These are phyloP conservation scores for Yueomyces sp. DNA, from an alignment of 1,139 yeast genomes.

Conservation along the genomic window DNA sequence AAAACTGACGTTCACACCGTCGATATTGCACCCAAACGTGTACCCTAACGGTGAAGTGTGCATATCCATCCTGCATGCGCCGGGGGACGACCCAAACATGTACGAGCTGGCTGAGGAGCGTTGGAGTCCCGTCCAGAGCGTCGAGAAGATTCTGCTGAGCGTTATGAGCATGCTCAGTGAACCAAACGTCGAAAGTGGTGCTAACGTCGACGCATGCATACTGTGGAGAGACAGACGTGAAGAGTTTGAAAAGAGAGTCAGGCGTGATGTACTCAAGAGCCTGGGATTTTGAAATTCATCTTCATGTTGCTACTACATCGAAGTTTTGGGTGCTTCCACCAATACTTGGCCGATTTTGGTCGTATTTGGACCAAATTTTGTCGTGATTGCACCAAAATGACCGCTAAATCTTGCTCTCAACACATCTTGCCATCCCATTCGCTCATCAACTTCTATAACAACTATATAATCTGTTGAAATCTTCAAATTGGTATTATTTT, in stretches of 20 bases:
- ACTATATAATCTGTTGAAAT: no score
- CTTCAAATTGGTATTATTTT: no score
- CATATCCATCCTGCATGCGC: conserved; percentile 85
- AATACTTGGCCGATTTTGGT: no score
- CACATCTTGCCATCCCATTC: no score
- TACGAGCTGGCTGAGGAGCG: conserved; percentile 92
- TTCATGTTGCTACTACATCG: neutral
- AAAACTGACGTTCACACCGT: conserved; percentile 65
- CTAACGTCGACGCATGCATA: conserved; percentile 92
- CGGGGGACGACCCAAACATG: conserved; percentile 95
- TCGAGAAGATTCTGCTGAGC: conserved; percentile 82
- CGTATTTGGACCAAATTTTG: no score
- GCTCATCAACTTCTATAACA: no score
- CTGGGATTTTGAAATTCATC: conserved; percentile 15
- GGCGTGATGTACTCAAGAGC: conserved; percentile 16
- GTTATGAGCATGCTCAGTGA: conserved; percentile 96
- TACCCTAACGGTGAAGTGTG: conserved; percentile 93
- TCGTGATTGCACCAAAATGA: no score
- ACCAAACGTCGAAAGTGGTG: conserved; percentile 94
- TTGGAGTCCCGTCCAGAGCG: conserved; percentile 97
- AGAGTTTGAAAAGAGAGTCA: conserved; percentile 54
- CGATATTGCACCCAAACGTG: conserved; percentile 83
- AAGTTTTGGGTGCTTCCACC: neutral
- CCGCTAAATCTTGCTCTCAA: no score
- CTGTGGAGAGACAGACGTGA: conserved; percentile 79